Base-by-base conservation (phyloP, 2,329 filamentous ascomycete genomes). In the Biscogniauxia sp. region DNA sequence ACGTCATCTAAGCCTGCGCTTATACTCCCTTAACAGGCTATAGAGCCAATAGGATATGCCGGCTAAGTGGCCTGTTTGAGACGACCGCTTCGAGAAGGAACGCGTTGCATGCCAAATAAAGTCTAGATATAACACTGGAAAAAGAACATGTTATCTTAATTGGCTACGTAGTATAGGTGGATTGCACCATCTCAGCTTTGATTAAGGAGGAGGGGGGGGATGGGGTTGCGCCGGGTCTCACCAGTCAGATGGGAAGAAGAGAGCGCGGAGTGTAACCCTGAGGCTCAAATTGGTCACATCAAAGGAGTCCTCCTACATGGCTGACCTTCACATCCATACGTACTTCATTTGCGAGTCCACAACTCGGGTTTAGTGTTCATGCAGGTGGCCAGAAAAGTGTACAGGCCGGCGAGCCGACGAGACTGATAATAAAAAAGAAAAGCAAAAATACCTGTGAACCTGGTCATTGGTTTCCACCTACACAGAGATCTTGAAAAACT, bases 331-430 rank as follows among this genome's bases (percentile, higher is more conserved):
- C 37, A 45, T 13, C 37, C 15, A 2, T 11, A 45, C 7, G 11
- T 5, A n/a, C 37, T 45, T 45, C 11, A 45, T n/a, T 15, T 45
- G n/a, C 37, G 15, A 45, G 37, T 3, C n/a, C 37, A 45, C 37
- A 45, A 45, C 37, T 45, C 59, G 53, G 54, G 25, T 61, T 63
- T 59, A 20, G 56, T 56, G 49, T 58, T 51, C 50, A 20, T 64
- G 61, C 62, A 62, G 56, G 51, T 56, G 57, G 60, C 64, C 59
- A 63, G 57, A 28, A 53, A 50, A 1, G 41, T 25, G 23, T 26
- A 51, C 11, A 56, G 17, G 15, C 28, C 26, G 56, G 28, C 11
- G 25, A 20, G 20, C 41, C 55, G 59, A 62, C 56, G 55, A 60
- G 28, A 32, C 49, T 23, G 4, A 32, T 3, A 32, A 7, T 13